Conservation (phyloP, 768 basidiomycete species). For the Myochromella boudieri region DNA sequence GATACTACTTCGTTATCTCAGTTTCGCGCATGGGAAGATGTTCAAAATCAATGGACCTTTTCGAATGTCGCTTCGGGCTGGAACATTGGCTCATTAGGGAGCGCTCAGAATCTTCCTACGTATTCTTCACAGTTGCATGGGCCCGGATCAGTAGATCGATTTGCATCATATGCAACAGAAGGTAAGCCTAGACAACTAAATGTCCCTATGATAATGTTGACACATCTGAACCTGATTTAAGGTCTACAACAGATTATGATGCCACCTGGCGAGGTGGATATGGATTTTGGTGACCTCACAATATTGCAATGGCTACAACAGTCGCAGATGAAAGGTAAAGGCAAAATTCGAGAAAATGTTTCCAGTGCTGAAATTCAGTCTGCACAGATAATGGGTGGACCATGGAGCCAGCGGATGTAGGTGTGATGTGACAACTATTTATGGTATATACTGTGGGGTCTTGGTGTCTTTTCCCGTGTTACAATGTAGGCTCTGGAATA, state of each 20-base stretch:
- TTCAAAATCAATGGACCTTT: too few species aligned
- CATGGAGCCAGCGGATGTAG: too few species aligned
- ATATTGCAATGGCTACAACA: slow-evolving; percentile 16
- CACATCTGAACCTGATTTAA: too few species aligned
- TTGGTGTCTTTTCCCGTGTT: too few species aligned
- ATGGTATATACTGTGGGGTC: too few species aligned
- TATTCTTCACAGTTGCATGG: not conserved
- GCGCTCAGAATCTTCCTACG: too few species aligned
- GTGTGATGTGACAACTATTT: too few species aligned
- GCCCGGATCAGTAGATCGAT: not conserved
- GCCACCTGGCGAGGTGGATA: slow-evolving; percentile 5
- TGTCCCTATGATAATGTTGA: too few species aligned
- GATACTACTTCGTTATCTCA: not conserved
- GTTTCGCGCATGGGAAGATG: not conserved
- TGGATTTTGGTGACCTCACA: slow-evolving; percentile 14
- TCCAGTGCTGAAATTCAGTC: too few species aligned
- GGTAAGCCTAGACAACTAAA: not conserved
- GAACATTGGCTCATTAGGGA: too few species aligned
- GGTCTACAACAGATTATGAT: slow-evolving; percentile 6
- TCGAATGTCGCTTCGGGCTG: too few species aligned
- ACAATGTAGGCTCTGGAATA: too few species aligned
- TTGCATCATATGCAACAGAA: not conserved
- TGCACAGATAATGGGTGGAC: slow-evolving; percentile 16
- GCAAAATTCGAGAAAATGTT: slow-evolving; percentile 12
- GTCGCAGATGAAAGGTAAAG: slow-evolving; percentile 13